Conservation (phyloP, 441 rosid genomes). For the Bocquillonia castaneifolia region DNA sequence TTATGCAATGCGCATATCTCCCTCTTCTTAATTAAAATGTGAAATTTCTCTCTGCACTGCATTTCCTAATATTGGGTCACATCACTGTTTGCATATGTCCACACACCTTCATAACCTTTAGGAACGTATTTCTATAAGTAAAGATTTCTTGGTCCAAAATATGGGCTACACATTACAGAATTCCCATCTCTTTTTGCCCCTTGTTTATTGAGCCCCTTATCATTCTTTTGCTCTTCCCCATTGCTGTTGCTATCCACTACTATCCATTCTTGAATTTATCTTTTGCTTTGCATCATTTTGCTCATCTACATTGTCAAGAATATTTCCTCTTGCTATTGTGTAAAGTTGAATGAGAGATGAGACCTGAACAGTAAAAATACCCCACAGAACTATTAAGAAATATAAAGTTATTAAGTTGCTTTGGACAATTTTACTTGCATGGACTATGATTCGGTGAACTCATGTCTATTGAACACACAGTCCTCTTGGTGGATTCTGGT, state of each 20-base stretch:
- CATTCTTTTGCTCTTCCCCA: neutral
- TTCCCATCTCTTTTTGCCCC: neutral
- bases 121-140: conserved; percentile 12
- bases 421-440: too few species aligned
- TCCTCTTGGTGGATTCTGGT: too few species aligned
- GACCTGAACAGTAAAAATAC: too few species aligned
- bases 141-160: conserved; percentile 7
- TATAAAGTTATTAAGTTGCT: too few species aligned
- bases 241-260: neutral
- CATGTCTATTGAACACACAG: too few species aligned
- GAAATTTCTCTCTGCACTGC: neutral
- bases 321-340: too few species aligned
- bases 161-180: conserved; percentile 1
- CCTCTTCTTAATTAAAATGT: neutral
- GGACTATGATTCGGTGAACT: too few species aligned
- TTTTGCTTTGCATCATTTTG: conserved; percentile 4
- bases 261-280: neutral
- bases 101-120: neutral
- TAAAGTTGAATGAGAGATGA: too few species aligned
- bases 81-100: conserved; percentile 11
- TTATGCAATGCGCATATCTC: conserved; percentile 1
- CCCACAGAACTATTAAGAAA: too few species aligned
- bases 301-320: too few species aligned
- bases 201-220: neutral
- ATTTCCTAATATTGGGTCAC: neutral